Percentiles rank a stretch among this genome's conserved stretches.
Evolutionary conservation across 345 rosid species (phyloP).

Genomic region (Dipteronia dyeriana): DNA sequence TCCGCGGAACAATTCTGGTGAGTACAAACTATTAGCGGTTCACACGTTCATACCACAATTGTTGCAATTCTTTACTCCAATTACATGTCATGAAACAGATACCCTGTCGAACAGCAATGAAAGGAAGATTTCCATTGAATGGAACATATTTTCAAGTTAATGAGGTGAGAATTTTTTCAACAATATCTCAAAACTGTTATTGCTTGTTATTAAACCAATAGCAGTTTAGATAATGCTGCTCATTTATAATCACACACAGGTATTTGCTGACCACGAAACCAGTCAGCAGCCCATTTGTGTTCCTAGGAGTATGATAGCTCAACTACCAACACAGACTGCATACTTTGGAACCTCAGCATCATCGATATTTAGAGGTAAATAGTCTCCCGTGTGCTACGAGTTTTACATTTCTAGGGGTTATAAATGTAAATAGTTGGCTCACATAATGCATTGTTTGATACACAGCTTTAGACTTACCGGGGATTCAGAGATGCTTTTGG

Average conservation of each 20-base stretch:
- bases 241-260: slow-evolving; percentile 31
- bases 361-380: slow-evolving; percentile 45
- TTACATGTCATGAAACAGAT: slow-evolving; percentile 37
- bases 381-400: neutral
- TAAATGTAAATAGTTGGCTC: neutral
- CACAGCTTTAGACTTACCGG: slow-evolving; percentile 16
- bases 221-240: neutral
- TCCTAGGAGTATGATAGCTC: slow-evolving; percentile 36
- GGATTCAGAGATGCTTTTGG: slow-evolving; percentile 38
- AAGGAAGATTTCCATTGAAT: slow-evolving; percentile 63
- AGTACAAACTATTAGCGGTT: slow-evolving; percentile 14
- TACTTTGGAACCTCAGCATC: slow-evolving; percentile 50
- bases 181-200: neutral
- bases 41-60: neutral
- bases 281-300: slow-evolving; percentile 42
- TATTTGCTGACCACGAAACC: slow-evolving; percentile 70
- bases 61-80: neutral
- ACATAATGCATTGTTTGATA: neutral
- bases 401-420: neutral
- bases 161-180: slow-evolving; percentile 43
- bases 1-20: slow-evolving; percentile 70
- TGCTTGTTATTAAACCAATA: neutral
- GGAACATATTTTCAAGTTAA: slow-evolving; percentile 82
- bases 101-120: slow-evolving; percentile 62
- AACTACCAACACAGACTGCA: slow-evolving; percentile 34